Conservation (phyloP, 352 stramenopile genomes). For the Elongisporangium senticosum region DNA sequence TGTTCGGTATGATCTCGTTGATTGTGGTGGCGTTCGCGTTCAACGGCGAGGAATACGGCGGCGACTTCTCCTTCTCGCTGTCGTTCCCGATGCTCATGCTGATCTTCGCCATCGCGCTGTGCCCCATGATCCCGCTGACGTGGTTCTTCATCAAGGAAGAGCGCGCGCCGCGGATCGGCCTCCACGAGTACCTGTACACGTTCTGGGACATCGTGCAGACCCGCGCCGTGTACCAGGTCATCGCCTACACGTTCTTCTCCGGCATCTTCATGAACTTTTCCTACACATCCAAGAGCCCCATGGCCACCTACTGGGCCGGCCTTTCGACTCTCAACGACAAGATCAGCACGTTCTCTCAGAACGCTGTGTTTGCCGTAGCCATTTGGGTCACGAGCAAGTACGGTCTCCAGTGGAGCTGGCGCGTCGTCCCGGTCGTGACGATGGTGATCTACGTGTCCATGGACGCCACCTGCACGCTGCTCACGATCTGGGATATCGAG, state of each 20-base stretch:
- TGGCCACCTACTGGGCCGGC: conserved; percentile 36
- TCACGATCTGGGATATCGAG: conserved; percentile 47
- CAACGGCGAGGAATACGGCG: conserved; percentile 42
- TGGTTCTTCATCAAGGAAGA: conserved; percentile 43
- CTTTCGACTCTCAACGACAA: conserved; percentile 40
- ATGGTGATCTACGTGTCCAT: conserved; percentile 28
- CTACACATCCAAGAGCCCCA: conserved; percentile 27
- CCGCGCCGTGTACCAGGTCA: conserved; percentile 45
- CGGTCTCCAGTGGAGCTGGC: conserved; percentile 56
- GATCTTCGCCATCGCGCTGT: conserved; percentile 21
- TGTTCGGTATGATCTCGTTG: conserved; percentile 28
- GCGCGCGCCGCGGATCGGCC: conserved; percentile 19
- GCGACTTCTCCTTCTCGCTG: conserved; percentile 40
- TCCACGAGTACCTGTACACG: conserved; percentile 37
- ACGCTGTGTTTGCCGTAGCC: conserved; percentile 19
- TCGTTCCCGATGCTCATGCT: conserved; percentile 37
- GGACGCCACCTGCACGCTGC: conserved; percentile 27
- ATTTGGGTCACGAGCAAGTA: conserved; percentile 52
- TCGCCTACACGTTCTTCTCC: conserved; percentile 31
- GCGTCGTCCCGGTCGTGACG: conserved; percentile 22
- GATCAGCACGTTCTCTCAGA: conserved; percentile 23
- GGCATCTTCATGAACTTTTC: conserved; percentile 38
- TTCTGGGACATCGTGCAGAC: conserved; percentile 46
- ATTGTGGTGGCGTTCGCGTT: conserved; percentile 40
- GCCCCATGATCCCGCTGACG: conserved; percentile 29